Percentiles rank a stretch among this genome's conserved stretches.
Evolutionary conservation across 1,284 basidiomycete genomes (phyloP).

Genomic region (Ustilago vetiveriae): DNA sequence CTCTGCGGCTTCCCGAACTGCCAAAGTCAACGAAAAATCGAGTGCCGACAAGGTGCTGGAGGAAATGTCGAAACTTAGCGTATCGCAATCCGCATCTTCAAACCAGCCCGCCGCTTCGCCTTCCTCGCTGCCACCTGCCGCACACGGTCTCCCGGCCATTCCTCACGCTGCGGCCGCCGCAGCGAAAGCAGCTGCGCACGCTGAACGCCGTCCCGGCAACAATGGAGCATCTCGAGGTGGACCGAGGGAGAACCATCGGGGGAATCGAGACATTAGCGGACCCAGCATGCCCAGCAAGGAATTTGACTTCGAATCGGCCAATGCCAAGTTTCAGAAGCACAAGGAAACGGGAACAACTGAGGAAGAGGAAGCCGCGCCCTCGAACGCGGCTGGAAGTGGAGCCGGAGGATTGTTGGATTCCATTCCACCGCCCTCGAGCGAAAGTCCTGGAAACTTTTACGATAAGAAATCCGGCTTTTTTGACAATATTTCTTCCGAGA

Average conservation of each 20-base stretch:
- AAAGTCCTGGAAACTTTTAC: slow-evolving; percentile 54
- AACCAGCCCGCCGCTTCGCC: slow-evolving; percentile 22
- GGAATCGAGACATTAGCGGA: slow-evolving; percentile 12
- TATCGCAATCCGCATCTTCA: slow-evolving; percentile 22
- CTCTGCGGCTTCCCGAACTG: slow-evolving; percentile 5
- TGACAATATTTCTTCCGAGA: slow-evolving; percentile 63
- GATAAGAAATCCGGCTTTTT: slow-evolving; percentile 66
- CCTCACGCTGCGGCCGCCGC: slow-evolving; percentile 54
- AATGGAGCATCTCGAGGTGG: not conserved
- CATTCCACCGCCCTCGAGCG: slow-evolving; percentile 51
- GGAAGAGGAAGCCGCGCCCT: slow-evolving; percentile 4
- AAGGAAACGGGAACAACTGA: slow-evolving; percentile 6
- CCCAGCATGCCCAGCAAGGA: slow-evolving; percentile 53
- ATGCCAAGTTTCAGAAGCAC: slow-evolving; percentile 63
- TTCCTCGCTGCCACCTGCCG: slow-evolving; percentile 26
- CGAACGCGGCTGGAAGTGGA: no score
- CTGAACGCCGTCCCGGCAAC: slow-evolving; percentile 17
- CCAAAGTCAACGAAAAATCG: slow-evolving; percentile 25
- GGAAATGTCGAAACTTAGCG: slow-evolving; percentile 54
- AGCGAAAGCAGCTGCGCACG: slow-evolving; percentile 23
- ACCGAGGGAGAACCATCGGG: not conserved
- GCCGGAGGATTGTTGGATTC: slow-evolving; percentile 44
- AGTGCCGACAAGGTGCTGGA: slow-evolving; percentile 51
- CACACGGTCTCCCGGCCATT: slow-evolving; percentile 45
- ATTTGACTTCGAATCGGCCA: slow-evolving; percentile 65